Percentiles rank a stretch among this genome's conserved stretches.
phyloP scores from a whole-genome alignment of 305 asterid genomes.

The Stenogyne calaminthoides region DNA sequence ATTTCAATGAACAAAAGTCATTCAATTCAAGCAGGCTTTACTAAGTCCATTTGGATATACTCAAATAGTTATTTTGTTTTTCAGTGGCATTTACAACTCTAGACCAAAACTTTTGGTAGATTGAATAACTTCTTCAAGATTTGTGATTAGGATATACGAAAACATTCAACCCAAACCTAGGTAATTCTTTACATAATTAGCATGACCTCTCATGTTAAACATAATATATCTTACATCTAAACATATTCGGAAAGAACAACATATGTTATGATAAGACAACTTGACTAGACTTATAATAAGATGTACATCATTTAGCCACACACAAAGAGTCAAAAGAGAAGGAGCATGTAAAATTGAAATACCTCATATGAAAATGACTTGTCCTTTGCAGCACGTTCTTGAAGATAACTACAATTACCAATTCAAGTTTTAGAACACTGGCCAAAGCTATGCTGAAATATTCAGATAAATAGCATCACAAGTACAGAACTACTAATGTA shows the following conservation, averaged over 20 bases:
- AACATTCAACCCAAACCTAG: constrained; percentile 7
- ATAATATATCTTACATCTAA: not conserved
- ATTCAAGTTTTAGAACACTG: constrained; percentile 20
- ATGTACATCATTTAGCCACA: constrained; percentile 4
- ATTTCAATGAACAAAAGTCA: not conserved
- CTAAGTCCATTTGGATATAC: not conserved
- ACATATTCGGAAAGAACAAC: constrained; percentile 6
- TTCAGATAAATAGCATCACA: not conserved
- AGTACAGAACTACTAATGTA: not conserved
- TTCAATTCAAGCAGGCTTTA: not conserved
- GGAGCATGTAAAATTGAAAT: constrained; percentile 22
- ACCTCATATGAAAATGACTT: constrained; percentile 88
- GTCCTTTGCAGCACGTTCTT: constrained; percentile 75
- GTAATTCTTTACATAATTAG: not conserved
- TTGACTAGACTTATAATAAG: not conserved
- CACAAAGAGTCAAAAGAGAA: not conserved
- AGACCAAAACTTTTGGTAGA: not conserved
- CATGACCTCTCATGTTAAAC: constrained; percentile 7
- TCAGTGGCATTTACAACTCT: not conserved
- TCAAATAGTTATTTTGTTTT: not conserved
- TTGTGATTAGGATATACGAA: constrained; percentile 16
- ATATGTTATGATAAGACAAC: not conserved
- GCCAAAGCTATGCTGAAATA: constrained; percentile 12
- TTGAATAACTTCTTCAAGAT: not conserved
- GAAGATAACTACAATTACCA: constrained; percentile 77